Conservation (phyloP, 192 early-diverging fungal genomes). For the Linnemannia schmuckeri region DNA sequence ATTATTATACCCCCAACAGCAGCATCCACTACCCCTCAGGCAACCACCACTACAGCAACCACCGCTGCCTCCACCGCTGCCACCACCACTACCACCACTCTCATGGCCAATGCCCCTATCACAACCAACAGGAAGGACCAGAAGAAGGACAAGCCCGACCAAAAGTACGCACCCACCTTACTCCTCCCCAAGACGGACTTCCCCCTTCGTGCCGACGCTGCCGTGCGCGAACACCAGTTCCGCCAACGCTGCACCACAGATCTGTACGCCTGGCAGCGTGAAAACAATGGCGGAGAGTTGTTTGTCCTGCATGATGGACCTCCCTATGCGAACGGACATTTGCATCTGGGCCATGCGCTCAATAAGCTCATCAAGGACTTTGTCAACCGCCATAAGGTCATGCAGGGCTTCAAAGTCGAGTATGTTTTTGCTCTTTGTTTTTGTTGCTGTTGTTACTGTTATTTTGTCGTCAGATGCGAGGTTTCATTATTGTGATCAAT, state of each 20-base stretch:
- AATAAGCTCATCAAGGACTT: constrained; percentile 89
- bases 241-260: constrained; percentile 71
- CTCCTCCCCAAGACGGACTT: constrained; percentile 78
- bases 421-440: constrained; percentile 24
- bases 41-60: background rate
- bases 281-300: constrained; percentile 69
- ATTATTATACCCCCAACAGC: constrained; percentile 16
- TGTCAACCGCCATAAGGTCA: constrained; percentile 79
- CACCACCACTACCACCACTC: background rate
- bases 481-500: background rate
- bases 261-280: constrained; percentile 80
- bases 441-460: background rate
- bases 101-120: background rate
- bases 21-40: constrained; percentile 2
- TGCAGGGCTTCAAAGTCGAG: constrained; percentile 77
- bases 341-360: constrained; percentile 81
- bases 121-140: background rate
- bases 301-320: constrained; percentile 87
- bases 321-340: constrained; percentile 83
- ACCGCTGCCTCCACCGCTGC: too few relatives aligned
- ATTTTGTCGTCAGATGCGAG: background rate
- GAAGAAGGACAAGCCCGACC: constrained; percentile 30
- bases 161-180: constrained; percentile 69
- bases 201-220: constrained; percentile 75
- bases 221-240: constrained; percentile 69